A percentile compares a stretch with the other conserved stretches of the same genome.
phyloP scores from a whole-genome alignment of 306 rosid genomes.

The Astragalus membranaceus region DNA sequence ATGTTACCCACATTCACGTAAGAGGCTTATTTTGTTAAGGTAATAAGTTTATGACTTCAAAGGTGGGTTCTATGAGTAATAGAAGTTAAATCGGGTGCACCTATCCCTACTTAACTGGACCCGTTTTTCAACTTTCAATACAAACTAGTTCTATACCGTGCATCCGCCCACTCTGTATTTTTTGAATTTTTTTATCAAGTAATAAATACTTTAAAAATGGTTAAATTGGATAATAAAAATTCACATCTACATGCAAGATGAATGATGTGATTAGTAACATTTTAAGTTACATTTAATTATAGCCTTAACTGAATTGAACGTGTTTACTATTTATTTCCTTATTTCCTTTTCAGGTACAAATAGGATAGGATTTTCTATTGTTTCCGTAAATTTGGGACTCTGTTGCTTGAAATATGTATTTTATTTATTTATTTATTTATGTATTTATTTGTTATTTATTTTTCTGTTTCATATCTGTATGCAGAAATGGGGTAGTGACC shows the following conservation, averaged over 20 bases:
- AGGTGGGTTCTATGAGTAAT: neutral
- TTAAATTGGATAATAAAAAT: too few relatives aligned
- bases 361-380: neutral
- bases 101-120: neutral
- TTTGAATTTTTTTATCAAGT: too few relatives aligned
- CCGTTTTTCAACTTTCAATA: neutral
- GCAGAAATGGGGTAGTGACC: slow-evolving; percentile 98
- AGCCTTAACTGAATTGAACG: too few relatives aligned
- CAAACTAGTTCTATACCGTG: neutral
- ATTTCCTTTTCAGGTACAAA: too few relatives aligned
- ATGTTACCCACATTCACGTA: neutral
- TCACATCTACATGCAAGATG: too few relatives aligned
- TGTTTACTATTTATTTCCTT: too few relatives aligned
- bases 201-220: too few relatives aligned
- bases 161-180: too few relatives aligned
- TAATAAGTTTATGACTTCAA: neutral
- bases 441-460: neutral
- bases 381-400: neutral
- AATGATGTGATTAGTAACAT: too few relatives aligned
- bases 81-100: neutral
- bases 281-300: too few relatives aligned
- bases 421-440: neutral
- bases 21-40: neutral
- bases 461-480: neutral
- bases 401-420: neutral